These are phyloP conservation scores for Carex arenaria DNA, from an alignment of 202 grass and related monocot genomes.

Conservation along the genomic window DNA sequence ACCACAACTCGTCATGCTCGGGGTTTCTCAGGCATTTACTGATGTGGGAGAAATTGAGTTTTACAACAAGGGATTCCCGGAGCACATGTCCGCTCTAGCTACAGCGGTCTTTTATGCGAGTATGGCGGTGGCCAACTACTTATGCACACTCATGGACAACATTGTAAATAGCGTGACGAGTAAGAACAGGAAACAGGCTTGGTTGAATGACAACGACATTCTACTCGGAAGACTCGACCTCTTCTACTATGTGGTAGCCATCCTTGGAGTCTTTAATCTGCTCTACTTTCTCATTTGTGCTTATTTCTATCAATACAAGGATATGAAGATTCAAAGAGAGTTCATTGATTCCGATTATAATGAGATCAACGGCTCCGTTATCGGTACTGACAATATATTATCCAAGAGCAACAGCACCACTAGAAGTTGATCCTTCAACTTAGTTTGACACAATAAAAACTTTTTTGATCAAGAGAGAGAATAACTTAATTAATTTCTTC, in stretches of 20 bases:
- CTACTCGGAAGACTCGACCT: slow-evolving; percentile 53
- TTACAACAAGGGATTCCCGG: slow-evolving; percentile 77
- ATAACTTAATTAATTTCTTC: not conserved
- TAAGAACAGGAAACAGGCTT: slow-evolving; percentile 29
- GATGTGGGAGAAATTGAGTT: slow-evolving; percentile 72
- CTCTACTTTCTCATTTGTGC: slow-evolving; percentile 59
- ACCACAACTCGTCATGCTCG: slow-evolving; percentile 60
- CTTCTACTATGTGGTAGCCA: slow-evolving; percentile 57
- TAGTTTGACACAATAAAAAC: not conserved
- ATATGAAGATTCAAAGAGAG: slow-evolving; percentile 5
- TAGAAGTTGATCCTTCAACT: not conserved
- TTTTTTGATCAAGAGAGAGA: not conserved
- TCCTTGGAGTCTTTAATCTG: slow-evolving; percentile 47
- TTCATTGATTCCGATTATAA: not conserved
- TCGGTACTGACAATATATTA: too few species aligned
- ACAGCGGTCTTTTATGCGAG: slow-evolving; percentile 45
- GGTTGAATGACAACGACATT: slow-evolving; percentile 42
- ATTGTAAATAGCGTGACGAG: slow-evolving; percentile 37
- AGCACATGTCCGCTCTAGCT: slow-evolving; percentile 64
- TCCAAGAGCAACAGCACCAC: not conserved
- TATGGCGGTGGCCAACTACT: slow-evolving; percentile 46
- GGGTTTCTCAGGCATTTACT: slow-evolving; percentile 53
- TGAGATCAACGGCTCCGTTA: not conserved
- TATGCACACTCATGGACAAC: slow-evolving; percentile 40
- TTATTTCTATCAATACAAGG: slow-evolving; percentile 59